These are phyloP conservation scores for Neoarthrinium moseri DNA, from an alignment of 2,329 filamentous ascomycete species.

Conservation along the genomic window DNA sequence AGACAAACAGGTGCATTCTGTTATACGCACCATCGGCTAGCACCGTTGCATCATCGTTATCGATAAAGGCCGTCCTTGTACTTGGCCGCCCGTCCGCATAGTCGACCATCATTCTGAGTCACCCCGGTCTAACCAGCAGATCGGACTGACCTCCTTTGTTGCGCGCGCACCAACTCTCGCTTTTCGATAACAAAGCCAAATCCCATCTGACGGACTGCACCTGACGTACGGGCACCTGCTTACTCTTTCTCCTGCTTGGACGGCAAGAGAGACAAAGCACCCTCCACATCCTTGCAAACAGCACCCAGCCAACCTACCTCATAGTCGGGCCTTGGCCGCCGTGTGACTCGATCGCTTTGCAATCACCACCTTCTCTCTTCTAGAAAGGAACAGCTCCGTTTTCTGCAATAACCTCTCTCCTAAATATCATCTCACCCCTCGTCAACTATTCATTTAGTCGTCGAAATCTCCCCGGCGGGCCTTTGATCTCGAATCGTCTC, in stretches of 20 bases:
- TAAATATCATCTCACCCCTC: not conserved
- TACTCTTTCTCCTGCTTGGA: slow-evolving; percentile 1
- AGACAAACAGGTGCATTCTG: too few relatives aligned
- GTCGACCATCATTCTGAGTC: slow-evolving; percentile 6
- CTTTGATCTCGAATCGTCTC: not conserved
- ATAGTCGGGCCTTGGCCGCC: not conserved
- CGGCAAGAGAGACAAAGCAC: not conserved
- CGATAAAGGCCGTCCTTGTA: slow-evolving; percentile 4
- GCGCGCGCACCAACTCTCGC: not conserved
- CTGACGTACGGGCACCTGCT: not conserved
- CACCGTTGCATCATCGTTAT: slow-evolving; percentile 1
- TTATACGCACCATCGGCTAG: not conserved
- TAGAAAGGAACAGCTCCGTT: slow-evolving; percentile 6
- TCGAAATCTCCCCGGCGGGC: not conserved
- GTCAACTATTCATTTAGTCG: slow-evolving; percentile 7
- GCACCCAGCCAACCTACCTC: slow-evolving; percentile 4
- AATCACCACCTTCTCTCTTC: slow-evolving; percentile 1
- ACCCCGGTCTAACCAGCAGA: slow-evolving; percentile 1
- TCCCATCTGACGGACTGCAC: slow-evolving; percentile 2
- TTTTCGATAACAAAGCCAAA: slow-evolving; percentile 7
- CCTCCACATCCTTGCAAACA: not conserved
- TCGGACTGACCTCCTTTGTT: not conserved
- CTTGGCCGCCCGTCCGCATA: slow-evolving; percentile 3
- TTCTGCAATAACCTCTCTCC: not conserved
- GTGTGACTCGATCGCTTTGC: slow-evolving; percentile 6